Conservation (phyloP, 352 stramenopile species). For the Blastocystis sp. region DNA sequence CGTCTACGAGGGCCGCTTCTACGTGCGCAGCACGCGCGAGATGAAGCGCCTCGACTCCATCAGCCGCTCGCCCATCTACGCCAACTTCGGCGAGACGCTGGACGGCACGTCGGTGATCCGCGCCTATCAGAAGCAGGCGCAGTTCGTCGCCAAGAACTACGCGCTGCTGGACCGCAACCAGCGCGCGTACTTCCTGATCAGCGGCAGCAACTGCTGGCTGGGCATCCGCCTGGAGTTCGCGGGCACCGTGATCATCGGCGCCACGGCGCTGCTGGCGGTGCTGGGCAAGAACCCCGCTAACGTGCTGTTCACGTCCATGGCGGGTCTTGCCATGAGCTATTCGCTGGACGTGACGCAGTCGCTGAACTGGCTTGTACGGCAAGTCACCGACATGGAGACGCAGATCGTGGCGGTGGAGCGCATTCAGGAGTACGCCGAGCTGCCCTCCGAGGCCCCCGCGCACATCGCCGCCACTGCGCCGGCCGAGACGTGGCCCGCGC, state of each 20-base stretch:
- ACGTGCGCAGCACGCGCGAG: conserved; percentile 83
- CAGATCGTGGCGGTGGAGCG: conserved; percentile 89
- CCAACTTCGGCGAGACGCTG: conserved; percentile 85
- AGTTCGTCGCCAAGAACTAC: conserved; percentile 72
- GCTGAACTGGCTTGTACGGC: conserved; percentile 91
- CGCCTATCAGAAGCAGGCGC: conserved; percentile 69
- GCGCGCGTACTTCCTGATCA: conserved; percentile 84
- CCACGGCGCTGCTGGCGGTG: conserved; percentile 83
- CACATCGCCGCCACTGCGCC: conserved; percentile 71
- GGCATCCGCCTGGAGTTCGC: conserved; percentile 86
- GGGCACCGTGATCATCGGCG: conserved; percentile 84
- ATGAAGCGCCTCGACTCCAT: conserved; percentile 83
- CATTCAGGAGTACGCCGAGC: conserved; percentile 76
- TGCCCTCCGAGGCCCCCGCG: conserved; percentile 73
- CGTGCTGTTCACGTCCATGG: conserved; percentile 79
- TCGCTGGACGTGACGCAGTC: conserved; percentile 83
- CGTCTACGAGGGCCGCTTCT: conserved; percentile 83
- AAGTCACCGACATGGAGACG: conserved; percentile 86
- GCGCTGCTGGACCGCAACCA: conserved; percentile 72
- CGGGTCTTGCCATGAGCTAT: conserved; percentile 87
- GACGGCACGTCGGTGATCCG: conserved; percentile 50
- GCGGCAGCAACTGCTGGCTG: conserved; percentile 89
- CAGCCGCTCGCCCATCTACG: conserved; percentile 86
- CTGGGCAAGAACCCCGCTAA: conserved; percentile 70
- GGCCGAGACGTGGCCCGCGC: conserved; percentile 73